Evolutionary conservation across 78 protist genomes (phyloP).

Genomic region (slime mould (Dictyostelium discoideum)): DNA sequence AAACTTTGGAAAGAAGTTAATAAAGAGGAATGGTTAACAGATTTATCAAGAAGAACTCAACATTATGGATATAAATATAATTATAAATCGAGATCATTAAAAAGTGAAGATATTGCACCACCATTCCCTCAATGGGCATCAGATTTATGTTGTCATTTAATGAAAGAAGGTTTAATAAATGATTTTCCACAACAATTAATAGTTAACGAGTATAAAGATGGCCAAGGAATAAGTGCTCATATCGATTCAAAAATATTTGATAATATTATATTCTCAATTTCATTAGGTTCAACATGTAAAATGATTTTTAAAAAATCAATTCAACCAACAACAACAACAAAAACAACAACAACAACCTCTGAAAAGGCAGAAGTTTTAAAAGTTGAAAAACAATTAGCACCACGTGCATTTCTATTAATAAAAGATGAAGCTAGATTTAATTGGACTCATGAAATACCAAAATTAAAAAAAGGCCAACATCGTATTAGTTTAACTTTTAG

Average conservation of each 20-base stretch:
- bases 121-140: constrained; percentile 28
- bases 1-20: neutral
- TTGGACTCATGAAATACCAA: constrained; percentile 42
- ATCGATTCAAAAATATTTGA: constrained; percentile 29
- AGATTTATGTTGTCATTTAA: neutral
- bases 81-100: constrained; percentile 11
- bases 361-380: neutral
- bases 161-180: neutral
- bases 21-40: neutral
- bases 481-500: constrained; percentile 28
- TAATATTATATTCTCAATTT: neutral
- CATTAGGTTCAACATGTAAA: neutral
- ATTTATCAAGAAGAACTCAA: constrained; percentile 13
- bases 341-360: neutral
- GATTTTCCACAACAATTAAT: constrained; percentile 14
- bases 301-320: constrained; percentile 24
- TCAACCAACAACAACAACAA: neutral
- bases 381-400: neutral
- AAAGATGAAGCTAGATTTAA: neutral
- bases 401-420: neutral
- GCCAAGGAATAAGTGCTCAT: constrained; percentile 31
- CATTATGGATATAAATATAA: constrained; percentile 38
- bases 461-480: constrained; percentile 5
- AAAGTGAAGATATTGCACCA: neutral
- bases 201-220: constrained; percentile 15